Evolutionary conservation across 768 basidiomycete genomes (phyloP).

Genomic region (Leccinum fibrillosum): DNA sequence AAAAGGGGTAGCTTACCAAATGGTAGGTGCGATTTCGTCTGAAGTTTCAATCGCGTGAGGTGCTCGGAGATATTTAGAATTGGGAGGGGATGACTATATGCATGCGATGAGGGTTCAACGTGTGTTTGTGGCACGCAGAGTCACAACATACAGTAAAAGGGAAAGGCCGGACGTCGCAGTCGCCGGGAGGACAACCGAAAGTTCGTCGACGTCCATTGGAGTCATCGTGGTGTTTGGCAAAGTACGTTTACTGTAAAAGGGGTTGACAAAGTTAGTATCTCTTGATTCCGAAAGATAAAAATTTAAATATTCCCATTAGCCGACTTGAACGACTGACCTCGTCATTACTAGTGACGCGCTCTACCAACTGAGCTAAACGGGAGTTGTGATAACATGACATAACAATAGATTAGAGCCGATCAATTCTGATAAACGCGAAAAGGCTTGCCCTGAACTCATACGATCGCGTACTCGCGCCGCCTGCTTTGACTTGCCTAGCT

Average conservation of each 20-base stretch:
- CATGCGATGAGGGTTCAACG: slow-evolving; percentile 11
- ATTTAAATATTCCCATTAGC: slow-evolving; percentile 34
- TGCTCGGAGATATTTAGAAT: slow-evolving; percentile 98
- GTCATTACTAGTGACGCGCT: slow-evolving; percentile 49
- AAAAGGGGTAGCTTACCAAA: slow-evolving; percentile 49
- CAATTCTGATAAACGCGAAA: slow-evolving; percentile 25
- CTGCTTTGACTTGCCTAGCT: background rate
- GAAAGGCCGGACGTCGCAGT: slow-evolving; percentile 72
- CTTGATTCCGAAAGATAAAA: slow-evolving; percentile 6
- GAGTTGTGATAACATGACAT: background rate
- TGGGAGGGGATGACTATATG: slow-evolving; percentile 85
- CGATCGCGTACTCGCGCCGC: slow-evolving; percentile 10
- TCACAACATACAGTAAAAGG: slow-evolving; percentile 59
- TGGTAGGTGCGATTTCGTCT: slow-evolving; percentile 55
- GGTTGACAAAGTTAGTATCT: background rate
- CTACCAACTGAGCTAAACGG: slow-evolving; percentile 49
- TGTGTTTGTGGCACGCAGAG: background rate
- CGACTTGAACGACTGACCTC: slow-evolving; percentile 42
- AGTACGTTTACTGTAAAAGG: background rate
- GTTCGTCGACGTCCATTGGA: slow-evolving; percentile 78
- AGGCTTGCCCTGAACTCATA: slow-evolving; percentile 25
- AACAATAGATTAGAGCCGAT: background rate
- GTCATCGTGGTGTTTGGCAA: slow-evolving; percentile 32
- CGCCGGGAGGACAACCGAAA: slow-evolving; percentile 69
- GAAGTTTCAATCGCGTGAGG: slow-evolving; percentile 79